Percentiles rank a stretch among this genome's conserved stretches.
phyloP scores from a whole-genome alignment of 345 rosid species.

The Microcos paniculata region DNA sequence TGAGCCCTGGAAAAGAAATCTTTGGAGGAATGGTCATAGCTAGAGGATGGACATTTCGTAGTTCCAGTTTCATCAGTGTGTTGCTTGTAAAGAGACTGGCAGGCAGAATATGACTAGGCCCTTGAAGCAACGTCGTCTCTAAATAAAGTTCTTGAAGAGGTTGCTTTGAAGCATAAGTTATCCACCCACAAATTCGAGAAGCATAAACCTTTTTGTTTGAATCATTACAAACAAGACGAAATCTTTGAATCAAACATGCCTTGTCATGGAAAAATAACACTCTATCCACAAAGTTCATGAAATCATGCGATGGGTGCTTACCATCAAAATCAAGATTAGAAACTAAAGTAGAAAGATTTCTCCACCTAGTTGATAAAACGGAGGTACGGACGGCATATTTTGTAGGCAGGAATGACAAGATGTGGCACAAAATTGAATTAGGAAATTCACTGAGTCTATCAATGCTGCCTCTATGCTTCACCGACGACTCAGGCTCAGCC shows the following conservation, averaged over 20 bases:
- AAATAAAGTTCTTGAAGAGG: not conserved
- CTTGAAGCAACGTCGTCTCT: not conserved
- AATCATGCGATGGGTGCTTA: not conserved
- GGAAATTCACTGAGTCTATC: constrained; percentile 2
- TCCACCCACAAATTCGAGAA: not conserved
- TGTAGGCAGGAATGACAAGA: constrained; percentile 7
- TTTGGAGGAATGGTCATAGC: not conserved
- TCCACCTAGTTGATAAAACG: constrained; percentile 11
- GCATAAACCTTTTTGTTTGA: not conserved
- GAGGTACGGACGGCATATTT: constrained; percentile 12
- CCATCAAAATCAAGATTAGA: not conserved
- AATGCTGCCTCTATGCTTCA: not conserved
- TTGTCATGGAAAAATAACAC: not conserved
- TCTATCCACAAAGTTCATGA: constrained; percentile 16
- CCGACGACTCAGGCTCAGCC: no score
- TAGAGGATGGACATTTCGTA: not conserved
- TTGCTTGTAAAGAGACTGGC: not conserved
- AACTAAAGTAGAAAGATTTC: constrained; percentile 1
- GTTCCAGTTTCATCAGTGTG: not conserved
- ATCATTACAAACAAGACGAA: not conserved
- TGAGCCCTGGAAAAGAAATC: constrained; percentile 12
- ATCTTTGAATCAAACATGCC: not conserved
- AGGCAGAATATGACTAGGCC: not conserved
- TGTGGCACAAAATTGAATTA: constrained; percentile 3
- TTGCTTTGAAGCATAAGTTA: not conserved